Evolutionary conservation across 805 yeast species (phyloP), one percentile per base, ranked within the genome.

Genomic region (Ogataea glucozyma): DNA sequence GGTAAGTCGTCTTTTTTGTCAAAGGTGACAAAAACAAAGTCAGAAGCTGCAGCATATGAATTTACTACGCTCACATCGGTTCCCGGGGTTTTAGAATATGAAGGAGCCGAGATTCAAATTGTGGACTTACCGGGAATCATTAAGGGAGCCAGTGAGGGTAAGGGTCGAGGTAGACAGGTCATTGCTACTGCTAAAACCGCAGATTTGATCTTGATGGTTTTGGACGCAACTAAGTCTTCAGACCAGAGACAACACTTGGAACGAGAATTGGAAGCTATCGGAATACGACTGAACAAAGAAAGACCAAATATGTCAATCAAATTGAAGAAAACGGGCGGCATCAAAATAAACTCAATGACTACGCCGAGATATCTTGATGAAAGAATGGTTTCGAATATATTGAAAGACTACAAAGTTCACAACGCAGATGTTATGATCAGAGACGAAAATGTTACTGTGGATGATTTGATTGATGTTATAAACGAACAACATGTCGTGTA

Each of bases 121-220:
- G 91, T 91, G n/a, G 99, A 91, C 75, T 69, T 91, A 40, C 99
- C 99, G 1, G 99, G 99, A 64, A 91, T 91, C 54, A 91, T 91
- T 44, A 88, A 87, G 62, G 98, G 98, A 32, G 98, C 98, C 4
- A 76, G 95, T 26, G 96, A 88, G 61, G 98, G 98, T 57, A 90
- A 90, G 65, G 99, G 99, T 56, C 80, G 99, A 65, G 98, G 98
- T 44, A 77, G 96, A 56, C 98, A 93, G 64, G 98, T 93, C 31
- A 90, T 91, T 51, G 85, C 98, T 2, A 93, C 97, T 0, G 96
- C 97, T 0, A 84, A 93, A 63, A 91, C 98, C 0, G 89, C 97
- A 0, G 98, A 93, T 60, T 70, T 91, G 59, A 83, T 91, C 48
- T 69, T 91, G 58, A 93, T 91, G 96, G 89, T 91, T 42, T 68